Conservation (phyloP, 1,139 yeast species). For the Debaryomyces subglobosus region DNA sequence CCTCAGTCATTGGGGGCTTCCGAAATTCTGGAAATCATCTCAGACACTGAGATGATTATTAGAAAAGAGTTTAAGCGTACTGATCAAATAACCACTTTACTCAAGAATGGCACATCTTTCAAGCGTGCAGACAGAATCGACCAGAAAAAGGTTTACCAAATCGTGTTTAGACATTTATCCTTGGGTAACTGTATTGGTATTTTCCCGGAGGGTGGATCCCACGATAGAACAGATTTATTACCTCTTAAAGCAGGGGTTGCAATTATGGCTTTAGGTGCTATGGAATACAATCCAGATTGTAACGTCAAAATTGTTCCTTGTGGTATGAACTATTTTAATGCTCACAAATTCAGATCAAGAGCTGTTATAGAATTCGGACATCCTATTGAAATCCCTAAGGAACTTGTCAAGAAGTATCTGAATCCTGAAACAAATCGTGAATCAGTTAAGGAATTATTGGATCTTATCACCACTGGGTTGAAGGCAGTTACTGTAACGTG, state of each 20-base stretch:
- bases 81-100: conserved; percentile 44
- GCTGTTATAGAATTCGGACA: conserved; percentile 95
- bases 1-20: conserved; percentile 81
- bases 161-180: conserved; percentile 80
- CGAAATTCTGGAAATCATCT: conserved; percentile 66
- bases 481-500: conserved; percentile 91
- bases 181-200: conserved; percentile 88
- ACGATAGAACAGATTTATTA: conserved; percentile 85
- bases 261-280: conserved; percentile 94
- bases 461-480: conserved; percentile 71
- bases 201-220: conserved; percentile 98
- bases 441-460: conserved; percentile 73
- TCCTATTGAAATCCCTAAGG: conserved; percentile 72
- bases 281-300: conserved; percentile 69
- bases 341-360: conserved; percentile 91
- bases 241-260: conserved; percentile 98
- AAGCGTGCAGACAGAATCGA: conserved; percentile 83
- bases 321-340: conserved; percentile 96
- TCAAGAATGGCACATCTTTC: conserved; percentile 58
- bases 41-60: conserved; percentile 74
- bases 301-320: conserved; percentile 89
- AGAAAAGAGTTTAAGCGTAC: conserved; percentile 70
- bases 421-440: conserved; percentile 62
- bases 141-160: conserved; percentile 78
- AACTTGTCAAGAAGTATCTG: conserved; percentile 64